Evolutionary conservation across 441 rosid genomes (phyloP).

Genomic region (Populus hybrid): DNA sequence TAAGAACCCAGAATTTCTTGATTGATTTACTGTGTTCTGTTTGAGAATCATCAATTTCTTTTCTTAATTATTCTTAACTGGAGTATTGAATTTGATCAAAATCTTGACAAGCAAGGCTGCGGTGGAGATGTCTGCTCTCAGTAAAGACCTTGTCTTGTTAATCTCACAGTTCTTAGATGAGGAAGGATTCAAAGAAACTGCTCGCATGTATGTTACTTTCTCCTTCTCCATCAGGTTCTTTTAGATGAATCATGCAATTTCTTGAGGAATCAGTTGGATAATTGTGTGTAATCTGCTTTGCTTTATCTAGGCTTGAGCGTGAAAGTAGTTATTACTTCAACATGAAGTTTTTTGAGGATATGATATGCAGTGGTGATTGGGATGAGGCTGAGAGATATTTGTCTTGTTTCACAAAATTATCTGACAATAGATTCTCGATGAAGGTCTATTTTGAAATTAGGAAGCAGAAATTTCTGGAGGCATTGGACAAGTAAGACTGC

Average conservation of each 20-base stretch:
- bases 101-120: not conserved
- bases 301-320: conserved; percentile 44
- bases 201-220: conserved; percentile 33
- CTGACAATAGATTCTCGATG: conserved; percentile 44
- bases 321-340: conserved; percentile 48
- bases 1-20: not conserved
- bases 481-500: conserved; percentile 44
- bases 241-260: not conserved
- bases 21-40: conserved; percentile 1
- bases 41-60: not conserved
- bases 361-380: conserved; percentile 49
- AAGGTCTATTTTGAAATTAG: conserved; percentile 61
- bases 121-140: conserved; percentile 36
- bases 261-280: not conserved
- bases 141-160: conserved; percentile 47
- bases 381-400: conserved; percentile 54
- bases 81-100: no score
- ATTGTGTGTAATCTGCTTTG: not conserved
- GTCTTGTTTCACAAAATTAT: conserved; percentile 42
- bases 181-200: conserved; percentile 49
- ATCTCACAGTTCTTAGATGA: conserved; percentile 53
- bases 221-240: not conserved
- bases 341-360: conserved; percentile 44
- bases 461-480: conserved; percentile 61
- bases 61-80: not conserved